Conservation (phyloP, 495 filamentous ascomycete genomes). For the Tricharina praecox region DNA sequence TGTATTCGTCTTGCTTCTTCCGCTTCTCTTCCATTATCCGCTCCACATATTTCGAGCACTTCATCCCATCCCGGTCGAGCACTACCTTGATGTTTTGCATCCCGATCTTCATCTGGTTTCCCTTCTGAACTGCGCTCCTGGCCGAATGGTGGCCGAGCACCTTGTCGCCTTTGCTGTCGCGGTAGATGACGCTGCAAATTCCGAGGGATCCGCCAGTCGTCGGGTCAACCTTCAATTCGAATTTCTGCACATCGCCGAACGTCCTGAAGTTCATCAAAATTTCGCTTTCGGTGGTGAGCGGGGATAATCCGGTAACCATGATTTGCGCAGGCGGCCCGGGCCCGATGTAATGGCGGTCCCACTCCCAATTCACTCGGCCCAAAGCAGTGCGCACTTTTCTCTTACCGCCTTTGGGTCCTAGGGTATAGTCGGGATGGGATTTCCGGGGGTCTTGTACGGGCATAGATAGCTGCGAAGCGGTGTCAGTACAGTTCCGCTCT, state of each 20-base stretch:
- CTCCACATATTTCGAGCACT: constrained; percentile 56
- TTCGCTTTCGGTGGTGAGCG: constrained; percentile 60
- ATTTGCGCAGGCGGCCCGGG: constrained; percentile 79
- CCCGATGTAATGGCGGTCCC: constrained; percentile 68
- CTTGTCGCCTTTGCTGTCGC: constrained; percentile 45
- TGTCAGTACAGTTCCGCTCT: constrained; percentile 10
- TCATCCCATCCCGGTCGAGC: constrained; percentile 69
- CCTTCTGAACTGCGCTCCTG: constrained; percentile 52
- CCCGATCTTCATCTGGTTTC: constrained; percentile 55
- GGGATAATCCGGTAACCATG: constrained; percentile 84
- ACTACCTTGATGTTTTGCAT: constrained; percentile 59
- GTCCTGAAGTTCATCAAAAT: constrained; percentile 65
- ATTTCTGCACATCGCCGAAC: constrained; percentile 75
- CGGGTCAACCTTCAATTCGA: constrained; percentile 81
- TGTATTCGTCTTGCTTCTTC: constrained; percentile 34
- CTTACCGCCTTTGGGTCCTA: constrained; percentile 40
- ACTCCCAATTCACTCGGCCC: constrained; percentile 58
- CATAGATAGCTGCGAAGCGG: constrained; percentile 17
- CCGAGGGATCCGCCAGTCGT: constrained; percentile 83
- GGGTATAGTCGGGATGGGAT: constrained; percentile 46
- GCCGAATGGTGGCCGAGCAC: constrained; percentile 55
- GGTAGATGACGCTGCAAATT: constrained; percentile 77
- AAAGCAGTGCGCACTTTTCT: constrained; percentile 56
- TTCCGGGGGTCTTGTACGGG: constrained; percentile 29
- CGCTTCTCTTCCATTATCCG: constrained; percentile 48